Base-by-base conservation (phyloP, 306 rosid genomes). In the Vachellia collinsii region DNA sequence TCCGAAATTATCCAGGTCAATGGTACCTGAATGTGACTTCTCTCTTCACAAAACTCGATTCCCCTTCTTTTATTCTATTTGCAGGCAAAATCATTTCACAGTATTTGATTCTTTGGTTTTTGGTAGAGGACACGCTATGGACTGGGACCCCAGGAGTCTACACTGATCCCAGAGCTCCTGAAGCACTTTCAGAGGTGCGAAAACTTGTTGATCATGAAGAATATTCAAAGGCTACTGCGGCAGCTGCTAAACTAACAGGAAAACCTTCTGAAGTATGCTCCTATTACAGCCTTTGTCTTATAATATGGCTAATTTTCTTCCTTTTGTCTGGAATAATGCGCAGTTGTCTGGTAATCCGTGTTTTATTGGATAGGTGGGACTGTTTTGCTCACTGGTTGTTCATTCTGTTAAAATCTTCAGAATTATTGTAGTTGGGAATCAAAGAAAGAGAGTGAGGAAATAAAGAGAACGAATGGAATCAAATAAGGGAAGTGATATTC, bases 41-140 rank as follows among this genome's bases (percentile, higher is more conserved):
- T 20, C 36, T 9, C 36, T 3, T 42, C 53, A 3, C 16, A 43
- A 67, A 67, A n/a, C 9, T 7, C 34, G 1, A 5, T 42, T 43
- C 6, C 12, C 14, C 37, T 70, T 22, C 75, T 70, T 51, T 70
- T 46, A 20, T 11, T 51, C 20, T 38, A 70, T 46, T 70, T 46
- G 38, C 22, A 11, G 47, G 22, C 11, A 54, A 53, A 72, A 22
- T 79, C 53, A 59, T 19, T n/a, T 43, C 3, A 10, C 41, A 37
- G 2, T 36, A n/a, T 44, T 74, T 56, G n/a, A 74, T n/a, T 54
- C n/a, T 53, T 6, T 1, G 7, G 19, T 53, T 56, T 59, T 19
- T 48, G 70, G 74, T 73, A 92, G 96, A 93, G 86, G 97, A 93
- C 56, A 93, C 97, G 23, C 92, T 93, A 25, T 93, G 96, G 96